Evolutionary conservation across 169 alveolate genomes (phyloP), one percentile per base, ranked within the genome.

Genomic region (Cryptosporidium tyzzeri): DNA sequence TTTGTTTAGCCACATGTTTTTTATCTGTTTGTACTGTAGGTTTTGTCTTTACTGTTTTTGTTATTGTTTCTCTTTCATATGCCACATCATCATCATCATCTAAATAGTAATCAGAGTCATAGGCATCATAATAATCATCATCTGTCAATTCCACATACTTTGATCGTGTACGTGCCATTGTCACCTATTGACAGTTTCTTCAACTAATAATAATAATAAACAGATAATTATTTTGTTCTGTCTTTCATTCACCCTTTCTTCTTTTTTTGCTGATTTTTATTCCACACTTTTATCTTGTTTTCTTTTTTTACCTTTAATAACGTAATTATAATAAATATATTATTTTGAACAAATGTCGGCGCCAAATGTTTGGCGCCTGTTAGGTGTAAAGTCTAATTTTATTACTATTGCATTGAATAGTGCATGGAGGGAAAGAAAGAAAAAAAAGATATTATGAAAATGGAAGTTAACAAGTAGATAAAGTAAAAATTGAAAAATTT

Each of bases 41-140:
- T 14, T 35, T 65, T 18, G 5, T 23, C 48, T 65, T 65, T 65
- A 37, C 14, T 65, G 23, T 14, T 23, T 6, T 26, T 37, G 48
- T 23, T 6, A 12, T 12, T 3, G 3, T 4, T 29, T 23, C 39
- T 18, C 26, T 35, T 18, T 31, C 45, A 7, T 35, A 18, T 26
- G 8, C 44, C 12, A 9, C 67, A 31, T 2, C 1, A 18, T 35
- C 44, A 18, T 41, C 87, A 7, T 80, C 65, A 16, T 62, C 73
- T 7, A 29, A 61, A 23, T 26, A 21, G 44, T 39, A 39, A 69
- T 44, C 62, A 12, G 58, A 39, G 39, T 61, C 75, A n/a, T 80
- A 23, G 9, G 53, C 58, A 80, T 80, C 87, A 37, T 80, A 80
- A 80, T 61, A 80, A 29, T 80, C 87, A 44, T 80, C 87, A 29